These are phyloP conservation scores for Cubamyces lactineus DNA, from an alignment of 768 basidiomycete genomes.

Conservation along the genomic window DNA sequence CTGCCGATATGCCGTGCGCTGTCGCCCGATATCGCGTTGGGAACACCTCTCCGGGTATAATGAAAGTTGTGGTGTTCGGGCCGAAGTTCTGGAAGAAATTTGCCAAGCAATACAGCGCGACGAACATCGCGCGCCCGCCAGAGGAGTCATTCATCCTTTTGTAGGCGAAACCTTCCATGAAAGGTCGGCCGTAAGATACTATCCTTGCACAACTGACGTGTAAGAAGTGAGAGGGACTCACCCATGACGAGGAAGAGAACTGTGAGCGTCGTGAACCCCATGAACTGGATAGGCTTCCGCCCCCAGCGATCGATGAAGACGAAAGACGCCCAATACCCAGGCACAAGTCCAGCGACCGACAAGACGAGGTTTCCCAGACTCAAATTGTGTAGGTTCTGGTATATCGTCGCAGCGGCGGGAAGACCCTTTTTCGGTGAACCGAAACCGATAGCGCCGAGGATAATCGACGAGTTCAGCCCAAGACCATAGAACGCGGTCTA, in stretches of 20 bases:
- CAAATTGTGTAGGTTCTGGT: slow-evolving; percentile 35
- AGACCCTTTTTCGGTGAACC: slow-evolving; percentile 19
- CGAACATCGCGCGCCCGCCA: slow-evolving; percentile 35
- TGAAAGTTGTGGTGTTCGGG: slow-evolving; percentile 48
- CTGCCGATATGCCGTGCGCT: slow-evolving; percentile 50
- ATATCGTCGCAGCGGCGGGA: slow-evolving; percentile 22
- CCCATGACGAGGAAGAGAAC: slow-evolving; percentile 39
- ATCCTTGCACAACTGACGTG: too few species aligned
- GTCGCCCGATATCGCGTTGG: slow-evolving; percentile 49
- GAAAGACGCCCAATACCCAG: slow-evolving; percentile 44
- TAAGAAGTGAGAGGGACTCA: slow-evolving; percentile 20
- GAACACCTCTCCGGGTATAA: slow-evolving; percentile 49
- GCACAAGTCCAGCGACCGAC: slow-evolving; percentile 42
- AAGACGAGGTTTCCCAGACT: slow-evolving; percentile 42
- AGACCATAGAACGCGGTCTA: slow-evolving; percentile 53
- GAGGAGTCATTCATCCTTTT: slow-evolving; percentile 32
- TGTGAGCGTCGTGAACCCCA: slow-evolving; percentile 42
- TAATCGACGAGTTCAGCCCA: slow-evolving; percentile 48
- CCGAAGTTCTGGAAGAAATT: slow-evolving; percentile 52
- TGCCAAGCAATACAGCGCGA: slow-evolving; percentile 44
- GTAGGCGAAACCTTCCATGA: slow-evolving; percentile 34
- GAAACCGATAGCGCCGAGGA: slow-evolving; percentile 41
- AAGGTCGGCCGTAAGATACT: too few species aligned
- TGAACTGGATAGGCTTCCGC: slow-evolving; percentile 44
- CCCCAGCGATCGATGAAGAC: slow-evolving; percentile 43